phyloP scores from a whole-genome alignment of 331 rosid genomes.

The Cucumis variabilis region DNA sequence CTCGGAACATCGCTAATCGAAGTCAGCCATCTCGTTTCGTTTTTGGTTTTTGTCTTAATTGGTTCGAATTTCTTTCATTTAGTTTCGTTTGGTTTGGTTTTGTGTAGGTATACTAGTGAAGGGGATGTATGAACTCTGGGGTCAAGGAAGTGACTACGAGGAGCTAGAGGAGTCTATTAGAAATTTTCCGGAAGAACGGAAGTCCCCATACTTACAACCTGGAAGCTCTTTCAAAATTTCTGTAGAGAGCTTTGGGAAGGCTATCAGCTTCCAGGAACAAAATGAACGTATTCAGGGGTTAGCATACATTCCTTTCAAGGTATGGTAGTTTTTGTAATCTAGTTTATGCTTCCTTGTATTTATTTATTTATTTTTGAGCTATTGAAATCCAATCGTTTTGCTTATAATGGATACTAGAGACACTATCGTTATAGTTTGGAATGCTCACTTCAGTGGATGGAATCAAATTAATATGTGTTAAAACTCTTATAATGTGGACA shows the following conservation, averaged over 20 bases:
- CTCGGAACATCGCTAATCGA: slow-evolving; percentile 71
- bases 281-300: slow-evolving; percentile 71
- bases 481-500: not conserved
- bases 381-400: not conserved
- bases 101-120: slow-evolving; percentile 84
- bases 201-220: slow-evolving; percentile 68
- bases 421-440: not conserved
- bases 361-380: not conserved
- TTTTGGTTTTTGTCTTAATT: not conserved
- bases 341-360: not conserved
- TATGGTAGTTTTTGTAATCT: slow-evolving; percentile 31
- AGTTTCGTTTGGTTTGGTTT: not conserved
- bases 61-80: not conserved
- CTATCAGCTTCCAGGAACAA: slow-evolving; percentile 69
- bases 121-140: slow-evolving; percentile 97
- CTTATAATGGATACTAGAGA: not conserved
- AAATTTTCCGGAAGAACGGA: slow-evolving; percentile 73
- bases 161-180: slow-evolving; percentile 71
- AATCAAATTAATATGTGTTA: not conserved
- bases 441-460: not conserved
- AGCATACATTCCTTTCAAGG: slow-evolving; percentile 86
- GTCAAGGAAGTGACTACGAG: slow-evolving; percentile 79
- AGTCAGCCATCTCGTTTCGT: slow-evolving; percentile 47
- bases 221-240: slow-evolving; percentile 79
- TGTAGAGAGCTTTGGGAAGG: slow-evolving; percentile 88